Conservation (phyloP, 306 rosid species). For the Trifolium fragiferum region DNA sequence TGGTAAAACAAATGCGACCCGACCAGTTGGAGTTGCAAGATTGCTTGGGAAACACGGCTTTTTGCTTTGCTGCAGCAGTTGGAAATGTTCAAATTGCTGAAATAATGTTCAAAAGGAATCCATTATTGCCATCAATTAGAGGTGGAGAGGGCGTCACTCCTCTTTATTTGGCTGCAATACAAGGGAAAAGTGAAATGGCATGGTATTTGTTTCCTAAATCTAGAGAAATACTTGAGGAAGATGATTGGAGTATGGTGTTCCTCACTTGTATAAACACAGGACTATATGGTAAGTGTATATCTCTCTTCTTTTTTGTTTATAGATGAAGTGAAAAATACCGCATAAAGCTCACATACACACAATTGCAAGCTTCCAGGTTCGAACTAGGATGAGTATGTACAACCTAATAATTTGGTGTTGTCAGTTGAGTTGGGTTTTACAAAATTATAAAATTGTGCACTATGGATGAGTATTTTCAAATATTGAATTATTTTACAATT, state of each 20-base stretch:
- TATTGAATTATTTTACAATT: too few species aligned
- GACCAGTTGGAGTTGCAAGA: slow-evolving; percentile 35
- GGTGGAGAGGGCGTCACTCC: slow-evolving; percentile 44
- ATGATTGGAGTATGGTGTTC: slow-evolving; percentile 32
- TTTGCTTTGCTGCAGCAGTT: slow-evolving; percentile 48
- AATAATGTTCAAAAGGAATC: slow-evolving; percentile 35
- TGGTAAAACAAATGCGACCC: slow-evolving; percentile 38
- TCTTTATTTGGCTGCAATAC: slow-evolving; percentile 44
- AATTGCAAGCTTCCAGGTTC: too few species aligned
- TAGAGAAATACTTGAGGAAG: background rate
- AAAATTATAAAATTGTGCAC: background rate
- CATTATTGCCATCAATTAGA: slow-evolving; percentile 27
- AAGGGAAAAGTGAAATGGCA: slow-evolving; percentile 47
- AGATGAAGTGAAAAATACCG: too few species aligned
- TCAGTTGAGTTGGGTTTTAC: too few species aligned
- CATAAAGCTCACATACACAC: too few species aligned
- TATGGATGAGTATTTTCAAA: too few species aligned
- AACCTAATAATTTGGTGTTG: too few species aligned
- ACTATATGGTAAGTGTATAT: slow-evolving; percentile 43
- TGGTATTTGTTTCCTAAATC: slow-evolving; percentile 4
- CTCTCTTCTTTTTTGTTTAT: too few species aligned
- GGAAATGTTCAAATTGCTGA: slow-evolving; percentile 44
- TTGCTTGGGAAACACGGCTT: slow-evolving; percentile 35
- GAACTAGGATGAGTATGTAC: too few species aligned
- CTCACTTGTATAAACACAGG: slow-evolving; percentile 30